A percentile compares a stretch with the other conserved stretches of the same genome.
Evolutionary conservation across 1,284 basidiomycete genomes (phyloP).

Genomic region (Phellopilus nigrolimitatus): DNA sequence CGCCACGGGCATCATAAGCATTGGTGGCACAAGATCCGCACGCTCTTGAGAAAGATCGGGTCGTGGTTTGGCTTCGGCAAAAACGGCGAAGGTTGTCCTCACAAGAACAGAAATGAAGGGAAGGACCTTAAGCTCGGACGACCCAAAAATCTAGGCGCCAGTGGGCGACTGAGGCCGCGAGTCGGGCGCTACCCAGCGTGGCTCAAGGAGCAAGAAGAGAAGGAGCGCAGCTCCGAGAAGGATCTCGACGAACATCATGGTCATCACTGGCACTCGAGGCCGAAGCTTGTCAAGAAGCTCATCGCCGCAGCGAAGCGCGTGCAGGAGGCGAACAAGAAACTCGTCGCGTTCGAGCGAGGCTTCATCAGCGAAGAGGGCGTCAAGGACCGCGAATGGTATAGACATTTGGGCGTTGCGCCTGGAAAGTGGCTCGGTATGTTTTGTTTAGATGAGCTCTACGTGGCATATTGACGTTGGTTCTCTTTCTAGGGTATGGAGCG

Average conservation of each 20-base stretch:
- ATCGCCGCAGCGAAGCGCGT: constrained; percentile 61
- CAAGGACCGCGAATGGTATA: constrained; percentile 80
- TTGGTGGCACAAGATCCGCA: constrained; percentile 2
- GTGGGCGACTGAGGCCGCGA: constrained; percentile 15
- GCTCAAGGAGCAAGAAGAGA: constrained; percentile 21
- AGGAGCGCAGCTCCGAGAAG: not conserved
- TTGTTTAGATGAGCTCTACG: not conserved
- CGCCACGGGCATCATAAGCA: constrained; percentile 7
- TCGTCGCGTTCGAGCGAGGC: constrained; percentile 76
- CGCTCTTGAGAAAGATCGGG: constrained; percentile 20
- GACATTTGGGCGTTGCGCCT: constrained; percentile 83
- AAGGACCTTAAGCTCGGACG: not conserved
- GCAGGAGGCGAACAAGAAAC: constrained; percentile 61
- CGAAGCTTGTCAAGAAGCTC: constrained; percentile 38
- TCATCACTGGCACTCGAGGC: constrained; percentile 19
- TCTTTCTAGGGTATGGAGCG: constrained; percentile 49
- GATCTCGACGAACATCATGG: constrained; percentile 16
- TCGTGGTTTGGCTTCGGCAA: constrained; percentile 29
- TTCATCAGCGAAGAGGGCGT: constrained; percentile 83
- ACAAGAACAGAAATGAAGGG: not conserved
- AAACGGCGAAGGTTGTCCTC: not conserved
- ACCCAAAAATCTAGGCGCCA: constrained; percentile 8
- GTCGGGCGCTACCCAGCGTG: constrained; percentile 19
- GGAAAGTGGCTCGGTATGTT: constrained; percentile 66
- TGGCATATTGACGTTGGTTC: not conserved